Conservation (phyloP, 306 rosid genomes). For the Vigna unguiculata region DNA sequence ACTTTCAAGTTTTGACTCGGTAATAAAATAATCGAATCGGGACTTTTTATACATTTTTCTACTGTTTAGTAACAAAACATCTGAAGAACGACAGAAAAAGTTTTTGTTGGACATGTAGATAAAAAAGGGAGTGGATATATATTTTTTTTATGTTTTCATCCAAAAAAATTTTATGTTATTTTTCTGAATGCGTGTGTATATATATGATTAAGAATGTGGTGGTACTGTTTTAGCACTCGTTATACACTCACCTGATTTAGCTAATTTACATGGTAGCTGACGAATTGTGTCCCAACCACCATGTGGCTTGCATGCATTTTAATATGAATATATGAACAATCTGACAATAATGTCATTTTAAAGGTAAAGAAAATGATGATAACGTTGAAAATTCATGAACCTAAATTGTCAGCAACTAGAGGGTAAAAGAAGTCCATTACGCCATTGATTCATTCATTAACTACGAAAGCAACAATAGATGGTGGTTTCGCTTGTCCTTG, state of each 20-base stretch:
- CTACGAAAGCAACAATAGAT: constrained; percentile 28
- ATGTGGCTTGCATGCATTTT: constrained; percentile 42
- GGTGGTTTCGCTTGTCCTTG: constrained; percentile 33
- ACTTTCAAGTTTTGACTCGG: not conserved
- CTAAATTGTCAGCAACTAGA: constrained; percentile 24
- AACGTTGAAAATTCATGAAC: constrained; percentile 44
- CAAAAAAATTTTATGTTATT: not conserved
- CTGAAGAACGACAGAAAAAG: not conserved
- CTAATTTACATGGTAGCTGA: constrained; percentile 29
- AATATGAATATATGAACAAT: constrained; percentile 12
- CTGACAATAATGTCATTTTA: constrained; percentile 22
- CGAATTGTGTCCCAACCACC: constrained; percentile 38
- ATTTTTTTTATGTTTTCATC: not conserved
- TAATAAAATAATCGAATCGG: not conserved
- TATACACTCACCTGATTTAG: constrained; percentile 18
- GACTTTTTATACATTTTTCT: not conserved
- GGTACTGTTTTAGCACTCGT: not conserved
- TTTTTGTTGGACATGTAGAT: not conserved
- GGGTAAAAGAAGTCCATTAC: constrained; percentile 38
- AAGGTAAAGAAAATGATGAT: constrained; percentile 34
- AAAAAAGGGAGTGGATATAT: not conserved
- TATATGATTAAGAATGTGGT: not conserved
- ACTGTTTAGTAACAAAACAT: not conserved
- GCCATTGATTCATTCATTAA: constrained; percentile 43
- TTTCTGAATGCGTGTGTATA: not conserved